Base-by-base conservation (phyloP, 495 filamentous ascomycete species). In the Penicillium antarcticum region DNA sequence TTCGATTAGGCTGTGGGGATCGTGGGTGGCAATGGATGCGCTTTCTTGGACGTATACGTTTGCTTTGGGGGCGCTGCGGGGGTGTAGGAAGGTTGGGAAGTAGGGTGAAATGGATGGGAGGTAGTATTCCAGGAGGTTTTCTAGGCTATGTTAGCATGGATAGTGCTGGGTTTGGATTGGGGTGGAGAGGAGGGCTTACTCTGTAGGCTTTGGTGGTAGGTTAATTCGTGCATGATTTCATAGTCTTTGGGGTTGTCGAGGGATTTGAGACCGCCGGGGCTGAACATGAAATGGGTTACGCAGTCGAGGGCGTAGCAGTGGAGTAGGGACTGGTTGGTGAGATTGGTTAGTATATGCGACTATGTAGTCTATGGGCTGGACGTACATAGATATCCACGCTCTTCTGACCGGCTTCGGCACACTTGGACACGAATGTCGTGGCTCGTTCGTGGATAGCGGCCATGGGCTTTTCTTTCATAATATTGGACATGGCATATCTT, bases 281-380 rank as follows among this genome's bases (percentile, higher is more conserved):
- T 81, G 57, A 87, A 86, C 35, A 87, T 70, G 50, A 84, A 81
- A 58, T 84, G 80, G 2, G 82, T 83, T 23, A 80, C 79, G 53
- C 83, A 83, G 60, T 87, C 84, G 13, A 86, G 76, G 1, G 84
- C 83, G 55, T 82, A 87, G 45, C 82, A 80, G 42, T 87, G 84
- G 2, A 82, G 57, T 29, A 60, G 53, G 3, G 63, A 56, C 69
- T 72, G 37, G 9, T n/a, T 13, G 11, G 9, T 3, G 10, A 39
- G 36, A 39, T 23, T 2, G 3, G 44, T 48, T 40, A 51, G 44
- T 12, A 42, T 13, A 9, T 18, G 4, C 21, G 26, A 8, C 8
- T 13, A 17, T 31, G n/a, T 32, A 23, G 11, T 8, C 3, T 40
- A 13, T 31, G 5, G 13, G 32, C 3, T 21, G 21, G 13, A 64